Evolutionary conservation across 225 moss, liverwort and hornwort species (phyloP).

Genomic region (Marchantia polymorpha): DNA sequence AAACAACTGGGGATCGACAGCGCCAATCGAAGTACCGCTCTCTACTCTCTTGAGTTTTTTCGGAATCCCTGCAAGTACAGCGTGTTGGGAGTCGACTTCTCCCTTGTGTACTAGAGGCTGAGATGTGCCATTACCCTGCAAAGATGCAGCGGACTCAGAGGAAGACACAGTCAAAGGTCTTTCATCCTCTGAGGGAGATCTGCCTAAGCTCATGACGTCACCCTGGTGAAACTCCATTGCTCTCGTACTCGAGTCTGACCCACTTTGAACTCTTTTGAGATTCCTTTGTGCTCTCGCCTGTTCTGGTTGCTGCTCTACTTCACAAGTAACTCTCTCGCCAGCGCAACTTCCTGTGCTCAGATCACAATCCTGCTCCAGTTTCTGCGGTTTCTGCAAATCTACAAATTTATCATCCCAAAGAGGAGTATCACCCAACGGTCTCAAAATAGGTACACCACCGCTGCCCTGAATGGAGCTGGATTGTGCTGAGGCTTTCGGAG

Average conservation of each 20-base stretch:
- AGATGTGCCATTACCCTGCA: not conserved
- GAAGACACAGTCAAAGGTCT: not conserved
- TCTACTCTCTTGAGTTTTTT: slow-evolving; percentile 7
- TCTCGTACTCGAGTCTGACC: not conserved
- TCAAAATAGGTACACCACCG: too few species aligned
- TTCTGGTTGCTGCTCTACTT: not conserved
- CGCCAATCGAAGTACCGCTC: not conserved
- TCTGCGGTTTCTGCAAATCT: not conserved
- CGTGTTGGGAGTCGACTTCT: not conserved
- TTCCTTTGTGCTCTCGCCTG: slow-evolving; percentile 1
- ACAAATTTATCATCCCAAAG: slow-evolving; percentile 12
- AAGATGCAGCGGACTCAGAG: slow-evolving; percentile 7
- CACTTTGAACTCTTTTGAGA: slow-evolving; percentile 14
- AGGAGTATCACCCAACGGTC: not conserved
- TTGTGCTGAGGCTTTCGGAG: not conserved
- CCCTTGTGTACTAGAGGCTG: not conserved
- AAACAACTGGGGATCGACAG: not conserved
- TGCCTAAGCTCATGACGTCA: slow-evolving; percentile 5
- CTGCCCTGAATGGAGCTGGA: not conserved
- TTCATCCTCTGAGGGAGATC: not conserved
- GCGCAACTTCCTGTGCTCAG: not conserved
- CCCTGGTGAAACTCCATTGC: slow-evolving; percentile 5
- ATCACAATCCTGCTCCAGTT: not conserved
- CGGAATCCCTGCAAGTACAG: not conserved
- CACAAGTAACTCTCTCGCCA: not conserved